Evolutionary conservation across 495 filamentous ascomycete species (phyloP).

Genomic region (Penicilliopsis zonata): DNA sequence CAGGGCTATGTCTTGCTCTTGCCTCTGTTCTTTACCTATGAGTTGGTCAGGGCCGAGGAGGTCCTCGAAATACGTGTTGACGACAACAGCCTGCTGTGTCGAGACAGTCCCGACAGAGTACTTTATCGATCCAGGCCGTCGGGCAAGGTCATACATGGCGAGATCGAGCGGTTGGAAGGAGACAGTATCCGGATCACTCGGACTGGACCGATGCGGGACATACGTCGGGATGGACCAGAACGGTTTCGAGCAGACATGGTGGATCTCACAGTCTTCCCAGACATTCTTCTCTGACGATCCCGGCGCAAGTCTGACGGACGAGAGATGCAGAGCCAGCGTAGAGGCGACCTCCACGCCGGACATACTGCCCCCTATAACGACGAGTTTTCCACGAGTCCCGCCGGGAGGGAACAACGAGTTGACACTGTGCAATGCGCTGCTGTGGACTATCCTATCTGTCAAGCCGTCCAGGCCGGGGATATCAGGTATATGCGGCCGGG

Average conservation of each 20-base stretch:
- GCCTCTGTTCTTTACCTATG: conserved; percentile 9
- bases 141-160: conserved; percentile 55
- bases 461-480: conserved; percentile 22
- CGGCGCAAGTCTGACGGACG: conserved; percentile 39
- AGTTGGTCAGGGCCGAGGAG: conserved; percentile 53
- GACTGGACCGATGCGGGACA: conserved; percentile 23
- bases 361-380: conserved; percentile 76
- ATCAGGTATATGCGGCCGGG: conserved; percentile 42
- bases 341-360: conserved; percentile 69
- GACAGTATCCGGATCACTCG: conserved; percentile 10
- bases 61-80: conserved; percentile 40
- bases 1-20: conserved; percentile 23
- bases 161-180: conserved; percentile 70
- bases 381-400: conserved; percentile 42
- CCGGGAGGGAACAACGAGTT: conserved; percentile 9
- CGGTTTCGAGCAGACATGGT: conserved; percentile 58
- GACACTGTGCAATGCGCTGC: conserved; percentile 33
- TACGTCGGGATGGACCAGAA: conserved; percentile 64
- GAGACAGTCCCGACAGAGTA: conserved; percentile 48
- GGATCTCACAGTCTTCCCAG: conserved; percentile 35
- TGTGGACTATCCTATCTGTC: conserved; percentile 41
- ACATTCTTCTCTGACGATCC: conserved; percentile 15
- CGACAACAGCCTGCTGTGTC: conserved; percentile 34
- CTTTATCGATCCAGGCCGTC: conserved; percentile 41
- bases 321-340: conserved; percentile 57